phyloP scores from a whole-genome alignment of 2,329 filamentous ascomycete species.

The Ophiobolus disseminans region DNA sequence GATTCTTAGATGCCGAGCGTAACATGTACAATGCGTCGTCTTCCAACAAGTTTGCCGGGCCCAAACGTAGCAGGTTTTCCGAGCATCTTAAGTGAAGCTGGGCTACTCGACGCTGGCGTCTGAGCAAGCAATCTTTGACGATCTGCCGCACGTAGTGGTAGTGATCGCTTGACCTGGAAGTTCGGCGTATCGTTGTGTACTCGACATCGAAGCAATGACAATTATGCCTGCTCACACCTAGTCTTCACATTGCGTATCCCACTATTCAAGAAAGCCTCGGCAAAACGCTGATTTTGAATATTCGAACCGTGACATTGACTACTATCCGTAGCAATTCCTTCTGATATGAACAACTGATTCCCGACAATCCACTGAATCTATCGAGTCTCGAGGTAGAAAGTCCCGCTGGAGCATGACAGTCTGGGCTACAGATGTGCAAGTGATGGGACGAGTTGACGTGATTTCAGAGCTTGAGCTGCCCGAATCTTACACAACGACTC shows the following conservation, averaged over 20 bases:
- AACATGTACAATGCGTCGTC: constrained; percentile 7
- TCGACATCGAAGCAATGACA: constrained; percentile 20
- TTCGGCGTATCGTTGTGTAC: constrained; percentile 4
- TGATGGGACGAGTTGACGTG: too few relatives aligned
- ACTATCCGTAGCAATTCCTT: too few relatives aligned
- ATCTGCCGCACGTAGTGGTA: background rate
- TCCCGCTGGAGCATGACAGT: too few relatives aligned
- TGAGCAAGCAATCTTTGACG: background rate
- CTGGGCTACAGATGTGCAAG: too few relatives aligned
- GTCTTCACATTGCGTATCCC: background rate
- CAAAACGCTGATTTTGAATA: too few relatives aligned
- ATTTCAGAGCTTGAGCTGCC: too few relatives aligned
- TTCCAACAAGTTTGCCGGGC: background rate
- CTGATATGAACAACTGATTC: too few relatives aligned
- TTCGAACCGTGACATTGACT: too few relatives aligned
- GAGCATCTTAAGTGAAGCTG: constrained; percentile 5
- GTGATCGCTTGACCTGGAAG: background rate
- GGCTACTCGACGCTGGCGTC: background rate
- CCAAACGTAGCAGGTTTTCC: constrained; percentile 4
- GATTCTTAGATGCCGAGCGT: constrained; percentile 17
- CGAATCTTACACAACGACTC: too few relatives aligned
- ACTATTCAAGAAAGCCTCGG: too few relatives aligned
- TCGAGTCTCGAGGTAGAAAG: too few relatives aligned
- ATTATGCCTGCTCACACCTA: constrained; percentile 7
- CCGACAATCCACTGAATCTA: too few relatives aligned